Percentiles rank a stretch among this genome's conserved stretches.
These are phyloP conservation scores for Heracleum sosnowskyi DNA, from an alignment of 129 eudicot species.

Conservation along the genomic window DNA sequence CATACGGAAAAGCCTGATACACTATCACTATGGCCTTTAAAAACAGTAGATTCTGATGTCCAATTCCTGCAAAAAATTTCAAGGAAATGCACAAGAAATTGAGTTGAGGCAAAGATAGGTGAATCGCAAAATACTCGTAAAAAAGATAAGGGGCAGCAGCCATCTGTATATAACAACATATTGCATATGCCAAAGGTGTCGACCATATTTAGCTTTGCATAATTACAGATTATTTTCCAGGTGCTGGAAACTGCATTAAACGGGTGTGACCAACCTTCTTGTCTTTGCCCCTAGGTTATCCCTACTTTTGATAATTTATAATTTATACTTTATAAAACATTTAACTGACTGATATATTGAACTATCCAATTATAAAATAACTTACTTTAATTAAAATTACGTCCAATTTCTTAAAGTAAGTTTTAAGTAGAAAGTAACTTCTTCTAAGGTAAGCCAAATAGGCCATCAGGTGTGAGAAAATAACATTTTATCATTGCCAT, in stretches of 20 bases:
- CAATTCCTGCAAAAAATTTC: constrained; percentile 39
- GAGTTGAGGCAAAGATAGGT: neutral
- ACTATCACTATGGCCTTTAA: constrained; percentile 75
- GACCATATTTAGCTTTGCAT: neutral
- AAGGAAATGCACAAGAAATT: neutral
- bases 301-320: neutral
- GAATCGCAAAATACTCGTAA: neutral
- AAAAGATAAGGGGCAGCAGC: neutral
- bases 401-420: neutral
- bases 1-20: constrained; percentile 80
- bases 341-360: neutral
- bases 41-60: constrained; percentile 49
- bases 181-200: neutral
- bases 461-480: neutral
- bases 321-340: neutral
- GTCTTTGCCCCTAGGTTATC: neutral
- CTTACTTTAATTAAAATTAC: neutral
- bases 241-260: neutral
- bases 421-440: neutral
- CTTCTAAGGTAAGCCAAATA: neutral
- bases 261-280: neutral
- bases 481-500: neutral
- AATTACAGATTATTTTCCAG: neutral
- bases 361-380: neutral
- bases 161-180: neutral